These are phyloP conservation scores for Microsporum audouinii DNA, from an alignment of 2,329 filamentous ascomycete species.

Conservation along the genomic window DNA sequence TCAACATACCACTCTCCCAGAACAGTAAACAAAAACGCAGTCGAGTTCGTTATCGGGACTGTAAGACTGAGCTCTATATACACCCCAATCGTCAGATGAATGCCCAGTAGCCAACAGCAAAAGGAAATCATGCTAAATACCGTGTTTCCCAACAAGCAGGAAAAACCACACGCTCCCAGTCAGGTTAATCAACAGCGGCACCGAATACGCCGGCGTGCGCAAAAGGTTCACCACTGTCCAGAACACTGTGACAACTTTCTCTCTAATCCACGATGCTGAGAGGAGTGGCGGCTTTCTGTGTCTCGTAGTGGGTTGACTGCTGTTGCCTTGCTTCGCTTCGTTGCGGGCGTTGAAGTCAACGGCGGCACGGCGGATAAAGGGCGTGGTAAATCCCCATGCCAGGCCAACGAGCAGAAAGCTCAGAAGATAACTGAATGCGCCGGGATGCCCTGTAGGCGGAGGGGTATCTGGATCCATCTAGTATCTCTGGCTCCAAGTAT, in stretches of 20 bases:
- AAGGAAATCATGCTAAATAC: slow-evolving; percentile 41
- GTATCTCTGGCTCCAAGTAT: too few species aligned
- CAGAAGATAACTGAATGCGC: slow-evolving; percentile 64
- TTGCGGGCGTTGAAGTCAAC: slow-evolving; percentile 55
- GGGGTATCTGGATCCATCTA: slow-evolving; percentile 26
- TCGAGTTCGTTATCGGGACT: slow-evolving; percentile 85
- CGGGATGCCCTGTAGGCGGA: slow-evolving; percentile 24
- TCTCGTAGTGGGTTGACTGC: neutral
- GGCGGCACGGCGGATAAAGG: slow-evolving; percentile 81
- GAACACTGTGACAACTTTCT: slow-evolving; percentile 52
- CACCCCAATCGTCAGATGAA: neutral
- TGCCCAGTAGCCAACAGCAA: neutral
- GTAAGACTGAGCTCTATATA: slow-evolving; percentile 72
- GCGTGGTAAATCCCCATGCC: slow-evolving; percentile 86
- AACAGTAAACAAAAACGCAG: slow-evolving; percentile 93
- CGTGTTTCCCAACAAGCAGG: slow-evolving; percentile 78
- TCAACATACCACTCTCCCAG: slow-evolving; percentile 92
- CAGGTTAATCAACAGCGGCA: slow-evolving; percentile 75
- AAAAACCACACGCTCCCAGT: slow-evolving; percentile 97
- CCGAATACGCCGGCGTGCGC: slow-evolving; percentile 67
- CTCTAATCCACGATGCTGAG: slow-evolving; percentile 47
- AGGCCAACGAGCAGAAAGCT: slow-evolving; percentile 84
- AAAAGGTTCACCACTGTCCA: slow-evolving; percentile 71
- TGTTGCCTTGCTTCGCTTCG: slow-evolving; percentile 6
- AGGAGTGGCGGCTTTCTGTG: neutral